Evolutionary conservation across 306 rosid species (phyloP).

Genomic region (Oxytropis ochrocephala): DNA sequence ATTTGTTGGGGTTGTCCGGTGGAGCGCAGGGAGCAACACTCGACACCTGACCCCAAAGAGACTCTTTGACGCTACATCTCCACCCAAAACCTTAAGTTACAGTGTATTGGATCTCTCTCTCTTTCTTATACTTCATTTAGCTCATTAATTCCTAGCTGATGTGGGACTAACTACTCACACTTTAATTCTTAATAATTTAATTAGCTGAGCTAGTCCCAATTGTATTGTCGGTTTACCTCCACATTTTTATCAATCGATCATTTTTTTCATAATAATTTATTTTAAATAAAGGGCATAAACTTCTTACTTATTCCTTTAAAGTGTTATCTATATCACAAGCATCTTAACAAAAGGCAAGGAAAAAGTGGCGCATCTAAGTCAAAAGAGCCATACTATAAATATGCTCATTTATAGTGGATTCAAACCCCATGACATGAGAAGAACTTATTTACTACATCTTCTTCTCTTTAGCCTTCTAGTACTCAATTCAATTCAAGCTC

Average conservation of each 20-base stretch:
- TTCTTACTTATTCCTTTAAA: conserved; percentile 21
- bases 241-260: conserved; percentile 5
- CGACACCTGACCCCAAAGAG: no score
- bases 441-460: conserved; percentile 11
- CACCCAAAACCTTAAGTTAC: no score
- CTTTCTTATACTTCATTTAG: no score
- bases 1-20: no score
- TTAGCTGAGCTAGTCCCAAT: no score
- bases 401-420: conserved; percentile 3
- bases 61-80: no score
- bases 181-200: no score
- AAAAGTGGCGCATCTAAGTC: conserved; percentile 24
- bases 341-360: conserved; percentile 18
- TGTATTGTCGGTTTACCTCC: no score
- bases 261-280: not conserved
- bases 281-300: conserved; percentile 22
- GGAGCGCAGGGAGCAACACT: no score
- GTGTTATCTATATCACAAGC: conserved; percentile 30
- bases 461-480: conserved; percentile 9
- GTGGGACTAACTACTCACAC: no score
- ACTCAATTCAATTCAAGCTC: not conserved
- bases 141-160: no score
- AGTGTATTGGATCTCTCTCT: no score
- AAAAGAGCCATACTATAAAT: conserved; percentile 21
- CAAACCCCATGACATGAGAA: not conserved